Base-by-base conservation (phyloP, 257 asterid genomes). In the Ajuga chamaepitys region DNA sequence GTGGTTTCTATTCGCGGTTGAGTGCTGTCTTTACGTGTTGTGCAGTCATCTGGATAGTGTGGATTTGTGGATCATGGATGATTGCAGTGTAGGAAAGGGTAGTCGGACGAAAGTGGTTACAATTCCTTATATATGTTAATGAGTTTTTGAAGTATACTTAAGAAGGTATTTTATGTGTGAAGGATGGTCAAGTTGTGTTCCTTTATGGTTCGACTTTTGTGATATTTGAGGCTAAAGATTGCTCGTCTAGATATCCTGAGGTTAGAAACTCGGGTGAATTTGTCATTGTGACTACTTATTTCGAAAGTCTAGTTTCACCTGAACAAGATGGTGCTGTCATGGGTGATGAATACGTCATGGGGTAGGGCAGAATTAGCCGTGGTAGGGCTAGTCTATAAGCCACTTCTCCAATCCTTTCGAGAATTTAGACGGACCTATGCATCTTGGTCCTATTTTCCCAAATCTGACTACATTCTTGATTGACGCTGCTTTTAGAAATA, bases 21-120 rank as follows among this genome's bases (percentile, higher is more conserved):
- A 84, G 77, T 7, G 84, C 32, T 46, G 63, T 14, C 59, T 85
- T 42, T 75, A 64, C 0, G 80, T 81, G 63, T 69, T 85, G 14
- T 83, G 80, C 71, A 35, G 71, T 46, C 64, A 70, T 63, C 10
- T 14, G 9, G 45, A 11, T 3, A 26, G 50, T 26, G 77, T 67
- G 0, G 86, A 85, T 59, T 47, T 85, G 62, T 87, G 90, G 95
- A 53, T 74, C 41, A 70, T 80, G 84, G 71, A 75, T 46, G 78
- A 71, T 35, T 75, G 73, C 48, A 76, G 81, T 16, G 68, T 46
- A 14, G n/a, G n/a, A n/a, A n/a, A n/a, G n/a, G n/a, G n/a, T n/a
- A 71, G 71, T 3, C 85, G 87, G 90, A 70, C 70, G n/a, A 85
- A 81, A 51, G 44, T 85, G 55, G 70, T 47, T 34, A 64, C 66